Evolutionary conservation across 371 early-diverging fungal genomes (phyloP), one percentile per base, ranked within the genome.

Genomic region (Smittium culicis): DNA sequence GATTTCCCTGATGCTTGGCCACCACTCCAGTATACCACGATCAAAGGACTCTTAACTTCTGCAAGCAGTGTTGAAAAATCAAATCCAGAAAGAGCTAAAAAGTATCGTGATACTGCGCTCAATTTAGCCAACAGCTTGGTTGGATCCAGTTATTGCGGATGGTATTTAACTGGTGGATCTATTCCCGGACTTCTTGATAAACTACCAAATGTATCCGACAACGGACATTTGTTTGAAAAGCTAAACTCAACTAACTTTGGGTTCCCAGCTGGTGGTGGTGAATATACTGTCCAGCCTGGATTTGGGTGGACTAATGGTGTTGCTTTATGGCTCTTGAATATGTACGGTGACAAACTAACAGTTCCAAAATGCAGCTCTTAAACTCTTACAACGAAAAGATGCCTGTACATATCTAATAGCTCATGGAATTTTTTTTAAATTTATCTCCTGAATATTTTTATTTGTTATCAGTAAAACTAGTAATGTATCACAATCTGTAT

Each of bases 261-360:
- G 33, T 59, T 63, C 3, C 75, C 83, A 5, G 92, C 91, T 33
- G 75, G 74, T 14, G 89, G 90, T 58, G 96, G 94, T 25, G 96
- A 95, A 77, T 94, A 93, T 72, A 71, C 72, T 0, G 82, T 88
- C 27, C 93, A 93, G 75, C 78, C 77, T 34, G 96, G 96, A 5
- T 95, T 95, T 80, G 96, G 96, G 2, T 95, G 94, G 94, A 91
- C 94, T 5, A 95, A 93, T 70, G 93, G 92, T 16, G 83, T 90
- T 35, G 74, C 85, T n/a, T 74, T 91, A 54, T 84, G 83, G 82
- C 71, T 86, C 1, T 74, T 92, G 56, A 72, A 81, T 31, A 66
- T 65, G 2, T 91, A 73, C 70, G 79, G 79, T 2, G 35, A 65
- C 1, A 33, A n/a, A 20, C 65, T 78, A 1, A 28, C 14, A 0